Base-by-base conservation (phyloP, 164 flowering plant genomes). In the Piper longum region DNA sequence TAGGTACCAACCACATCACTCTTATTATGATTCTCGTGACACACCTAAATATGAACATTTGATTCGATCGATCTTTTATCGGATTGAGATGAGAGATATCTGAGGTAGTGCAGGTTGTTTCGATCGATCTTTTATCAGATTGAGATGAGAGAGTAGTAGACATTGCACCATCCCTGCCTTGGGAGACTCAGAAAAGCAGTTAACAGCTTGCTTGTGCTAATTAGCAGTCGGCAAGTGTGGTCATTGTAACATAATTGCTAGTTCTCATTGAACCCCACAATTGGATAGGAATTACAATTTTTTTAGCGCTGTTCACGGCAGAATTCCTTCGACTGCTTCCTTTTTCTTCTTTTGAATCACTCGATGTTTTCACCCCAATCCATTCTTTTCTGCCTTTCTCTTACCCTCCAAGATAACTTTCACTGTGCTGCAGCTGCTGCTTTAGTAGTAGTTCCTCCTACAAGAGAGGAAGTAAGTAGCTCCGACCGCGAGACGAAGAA, bases 301-400 rank as follows among this genome's bases (percentile, higher is more conserved):
- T 9, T 48, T 14, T 14, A 48, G 14, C 9, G 52, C 12, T 48
- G 52, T 48, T 48, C 52, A 9, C 3, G 41, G 41, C 60, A 57
- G 12, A 2, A 26, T 26, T 26, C 8, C 26, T 57, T 57, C 13
- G 41, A 6, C 11, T 26, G 39, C 41, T 14, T 57, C 36, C 60
- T 8, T 57, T 57, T 57, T 39, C 26, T 36, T 41, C 60, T 57
- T 57, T 57, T 16, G 41, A 7, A 26, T 57, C 55, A 54, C 70
- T 61, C 64, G 71, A 67, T 64, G n/a, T 43, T 65, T 41, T 42
- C 71, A 56, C 58, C 19, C 58, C 58, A 7, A 4, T 41, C 36
- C 60, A 7, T 14, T 57, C 59, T 41, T 57, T 36, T 48, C 9
- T 14, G 14, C 7, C 14, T 14, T 48, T 48, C 52, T 14, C 52